Evolutionary conservation across 1,139 yeast species (phyloP), one percentile per base, ranked within the genome.

Genomic region (Yamadazyma blattariae): DNA sequence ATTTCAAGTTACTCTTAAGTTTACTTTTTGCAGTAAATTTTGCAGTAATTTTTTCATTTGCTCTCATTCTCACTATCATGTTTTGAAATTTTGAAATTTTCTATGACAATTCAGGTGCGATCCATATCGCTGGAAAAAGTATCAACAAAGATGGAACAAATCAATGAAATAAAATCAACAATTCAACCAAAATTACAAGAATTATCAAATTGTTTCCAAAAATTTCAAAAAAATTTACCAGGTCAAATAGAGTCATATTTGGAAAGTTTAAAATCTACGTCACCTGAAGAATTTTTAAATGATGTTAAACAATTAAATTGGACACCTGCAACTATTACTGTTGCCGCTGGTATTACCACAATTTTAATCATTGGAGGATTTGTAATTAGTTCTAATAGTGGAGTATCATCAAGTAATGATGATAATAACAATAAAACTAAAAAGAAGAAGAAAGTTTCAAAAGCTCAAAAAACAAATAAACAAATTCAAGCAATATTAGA

Each of bases 391-490:
- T n/a, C n/a, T n/a, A n/a, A n/a, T n/a, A n/a, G n/a, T n/a, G n/a
- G n/a, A n/a, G n/a, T n/a, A n/a, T n/a, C n/a, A n/a, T n/a, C n/a
- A n/a, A n/a, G n/a, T n/a, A n/a, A n/a, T n/a, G n/a, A n/a, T n/a
- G n/a, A n/a, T n/a, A n/a, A n/a, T n/a, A n/a, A n/a, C n/a, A n/a
- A n/a, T n/a, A n/a, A n/a, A n/a, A n/a, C n/a, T n/a, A 46, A 48
- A 9, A 49, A 56, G 39, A 66, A 63, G 53, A 68, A 67, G 60
- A 66, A 57, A 53, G 51, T 59, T 24, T 52, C 69, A 27, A 64
- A 59, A 47, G 73, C 74, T n/a, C 73, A 67, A 48, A 59, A 53
- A 48, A 64, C 73, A 29, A 70, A 69, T 47, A 54, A 54, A 36
- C 61, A 62, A 32, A 70, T 71, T 44, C 73, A 67, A 47, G 50